Percentiles rank a stretch among this genome's conserved stretches.
These are phyloP conservation scores for Penicillium brevicompactum DNA, from an alignment of 2,329 filamentous ascomycete species.

Conservation along the genomic window DNA sequence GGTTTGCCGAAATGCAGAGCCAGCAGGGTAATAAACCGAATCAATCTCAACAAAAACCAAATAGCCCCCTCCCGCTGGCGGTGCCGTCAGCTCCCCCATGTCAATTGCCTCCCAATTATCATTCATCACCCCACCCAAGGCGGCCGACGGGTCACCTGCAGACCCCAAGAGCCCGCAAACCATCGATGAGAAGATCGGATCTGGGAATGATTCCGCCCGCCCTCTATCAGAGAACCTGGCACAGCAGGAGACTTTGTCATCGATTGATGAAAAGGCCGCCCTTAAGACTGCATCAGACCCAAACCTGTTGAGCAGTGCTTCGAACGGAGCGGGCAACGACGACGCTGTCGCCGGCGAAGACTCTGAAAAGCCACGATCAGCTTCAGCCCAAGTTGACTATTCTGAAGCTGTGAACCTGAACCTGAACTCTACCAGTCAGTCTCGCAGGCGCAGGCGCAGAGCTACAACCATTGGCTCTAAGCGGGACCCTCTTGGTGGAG, in stretches of 20 bases:
- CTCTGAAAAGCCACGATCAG: conserved; percentile 35
- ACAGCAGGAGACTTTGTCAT: conserved; percentile 34
- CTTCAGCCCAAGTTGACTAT: conserved; percentile 38
- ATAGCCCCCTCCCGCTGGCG: conserved; percentile 41
- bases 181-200: conserved; percentile 38
- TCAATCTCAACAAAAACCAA: conserved; percentile 46
- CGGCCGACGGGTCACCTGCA: conserved; percentile 29
- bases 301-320: conserved; percentile 23
- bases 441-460: conserved; percentile 44
- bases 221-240: conserved; percentile 30
- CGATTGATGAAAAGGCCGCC: conserved; percentile 49
- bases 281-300: conserved; percentile 32
- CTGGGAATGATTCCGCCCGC: conserved; percentile 39
- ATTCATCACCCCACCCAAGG: conserved; percentile 27
- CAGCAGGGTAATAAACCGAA: conserved; percentile 53
- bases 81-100: conserved; percentile 22
- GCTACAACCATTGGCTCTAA: conserved; percentile 50
- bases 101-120: conserved; percentile 29
- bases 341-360: conserved; percentile 29
- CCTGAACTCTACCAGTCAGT: conserved; percentile 38
- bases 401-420: conserved; percentile 45
- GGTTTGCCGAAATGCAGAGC: conserved; percentile 71
- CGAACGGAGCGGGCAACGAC: conserved; percentile 29
- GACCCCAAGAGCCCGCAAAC: conserved; percentile 33
- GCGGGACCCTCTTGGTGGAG: conserved; percentile 56